Conservation (phyloP, 495 filamentous ascomycete species). For the Evansstolkia leycettana region DNA sequence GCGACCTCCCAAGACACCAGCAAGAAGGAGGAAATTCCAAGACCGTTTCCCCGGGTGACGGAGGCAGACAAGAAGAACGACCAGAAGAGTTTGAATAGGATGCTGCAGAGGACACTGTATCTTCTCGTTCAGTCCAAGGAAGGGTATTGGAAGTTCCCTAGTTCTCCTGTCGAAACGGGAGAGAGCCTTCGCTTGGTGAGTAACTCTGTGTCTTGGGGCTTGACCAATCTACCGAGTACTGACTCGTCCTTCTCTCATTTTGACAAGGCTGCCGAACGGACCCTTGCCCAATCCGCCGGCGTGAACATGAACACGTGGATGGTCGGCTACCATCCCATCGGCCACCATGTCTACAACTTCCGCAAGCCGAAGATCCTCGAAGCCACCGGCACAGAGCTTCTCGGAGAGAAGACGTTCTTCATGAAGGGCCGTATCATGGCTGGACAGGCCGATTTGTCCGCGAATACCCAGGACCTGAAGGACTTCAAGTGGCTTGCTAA, state of each 20-base stretch:
- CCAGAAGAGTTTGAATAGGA: constrained; percentile 60
- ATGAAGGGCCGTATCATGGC: constrained; percentile 93
- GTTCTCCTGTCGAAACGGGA: constrained; percentile 45
- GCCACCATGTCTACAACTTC: constrained; percentile 51
- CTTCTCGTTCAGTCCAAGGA: constrained; percentile 59
- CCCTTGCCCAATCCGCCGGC: constrained; percentile 63
- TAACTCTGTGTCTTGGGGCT: too few species aligned
- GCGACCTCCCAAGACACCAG: constrained; percentile 49
- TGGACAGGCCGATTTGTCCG: constrained; percentile 73
- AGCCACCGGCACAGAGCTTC: constrained; percentile 18
- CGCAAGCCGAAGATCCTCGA: constrained; percentile 21
- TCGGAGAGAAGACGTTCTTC: constrained; percentile 83
- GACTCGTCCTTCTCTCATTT: constrained; percentile 1
- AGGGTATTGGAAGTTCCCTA: constrained; percentile 71
- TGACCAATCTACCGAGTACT: neutral
- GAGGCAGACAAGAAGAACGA: constrained; percentile 72
- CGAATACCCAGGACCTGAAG: constrained; percentile 55
- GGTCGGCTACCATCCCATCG: constrained; percentile 80
- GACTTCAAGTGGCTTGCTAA: constrained; percentile 90
- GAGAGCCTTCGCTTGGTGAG: constrained; percentile 75
- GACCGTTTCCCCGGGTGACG: constrained; percentile 56
- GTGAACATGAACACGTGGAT: constrained; percentile 99
- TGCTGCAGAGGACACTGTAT: constrained; percentile 71
- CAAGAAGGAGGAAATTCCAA: constrained; percentile 57
- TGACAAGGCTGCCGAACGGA: constrained; percentile 76